Base-by-base conservation (phyloP, 1,284 basidiomycete genomes). In the Ustilago vetiveriae region DNA sequence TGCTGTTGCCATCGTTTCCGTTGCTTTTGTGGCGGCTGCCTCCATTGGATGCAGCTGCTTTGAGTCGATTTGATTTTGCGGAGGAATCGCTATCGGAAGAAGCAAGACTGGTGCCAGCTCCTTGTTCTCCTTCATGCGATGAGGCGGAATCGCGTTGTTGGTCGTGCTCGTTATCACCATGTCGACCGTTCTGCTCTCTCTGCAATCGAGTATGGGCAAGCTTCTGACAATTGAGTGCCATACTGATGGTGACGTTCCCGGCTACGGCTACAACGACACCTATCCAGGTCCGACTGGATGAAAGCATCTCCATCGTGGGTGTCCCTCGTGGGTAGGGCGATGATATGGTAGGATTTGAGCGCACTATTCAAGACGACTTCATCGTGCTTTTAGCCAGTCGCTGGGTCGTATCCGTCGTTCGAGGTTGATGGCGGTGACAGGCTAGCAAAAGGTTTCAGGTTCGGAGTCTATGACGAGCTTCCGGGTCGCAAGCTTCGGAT, bases 221-320 rank as follows among this genome's bases (percentile, higher is more conserved):
- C 82, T 96, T 96, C 83, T 96, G 94, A 50, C 70, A 74, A 47
- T 83, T 79, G 76, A 97, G 86, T 3, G 93, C 94, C 2, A 95
- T 85, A 11, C 90, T 91, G 70, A 97, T 94, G 65, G 96, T 87
- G 6, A 94, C 82, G 80, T 96, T 96, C 41, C 93, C 94, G 1
- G 86, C 85, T 47, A 95, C 87, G 4, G 93, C 90, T 46, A 94
- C 88, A 11, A 86, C 86, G 38, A 96, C 94, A 29, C 94, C 94
- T 60, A 92, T 89, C 65, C 66, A 72, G 33, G 68, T 72, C 7
- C 35, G 56, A 29, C 50, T 54, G 27, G 54, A 49, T 11, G 68
- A 57, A 3, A 57, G 21, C 35, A 46, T 59, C 23, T 42, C 45
- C 30, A 39, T 46, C 13, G 4, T 40, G 33, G 10, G 7, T 13